Percentiles rank a stretch among this genome's conserved stretches.
Evolutionary conservation across 1,284 basidiomycete species (phyloP).

Genomic region (Trichosporon faecale): DNA sequence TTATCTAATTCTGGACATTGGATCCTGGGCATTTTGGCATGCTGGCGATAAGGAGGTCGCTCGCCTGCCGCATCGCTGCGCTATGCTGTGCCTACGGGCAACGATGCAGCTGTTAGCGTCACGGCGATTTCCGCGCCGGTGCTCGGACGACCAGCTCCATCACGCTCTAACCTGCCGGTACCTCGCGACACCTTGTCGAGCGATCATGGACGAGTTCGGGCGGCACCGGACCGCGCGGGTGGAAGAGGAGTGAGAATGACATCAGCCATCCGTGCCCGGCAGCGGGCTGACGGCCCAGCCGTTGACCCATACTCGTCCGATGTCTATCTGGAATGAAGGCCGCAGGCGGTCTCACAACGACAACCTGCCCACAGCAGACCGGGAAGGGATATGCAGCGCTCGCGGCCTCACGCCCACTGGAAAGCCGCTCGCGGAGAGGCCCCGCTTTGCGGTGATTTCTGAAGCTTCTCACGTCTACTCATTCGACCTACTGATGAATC

Average conservation of each 20-base stretch:
- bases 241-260: not conserved
- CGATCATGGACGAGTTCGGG: not conserved
- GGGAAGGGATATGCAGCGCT: not conserved
- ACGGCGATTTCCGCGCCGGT: not conserved
- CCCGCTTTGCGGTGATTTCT: not conserved
- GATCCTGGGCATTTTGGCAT: not conserved
- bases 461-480: not conserved
- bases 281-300: too few species aligned
- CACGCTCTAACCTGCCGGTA: not conserved
- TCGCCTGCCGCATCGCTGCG: not conserved
- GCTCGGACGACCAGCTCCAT: not conserved
- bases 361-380: too few species aligned
- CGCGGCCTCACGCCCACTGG: not conserved
- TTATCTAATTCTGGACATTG: not conserved
- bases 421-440: too few species aligned
- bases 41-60: not conserved
- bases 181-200: not conserved
- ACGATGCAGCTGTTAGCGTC: not conserved
- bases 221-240: too few species aligned
- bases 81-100: not conserved
- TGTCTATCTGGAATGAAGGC: not conserved
- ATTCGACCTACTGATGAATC: not conserved
- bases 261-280: not conserved
- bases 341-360: too few species aligned
- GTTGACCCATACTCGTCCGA: too few species aligned